phyloP scores from a whole-genome alignment of 2,329 filamentous ascomycete genomes.

The Scleromitrula shiraiana region DNA sequence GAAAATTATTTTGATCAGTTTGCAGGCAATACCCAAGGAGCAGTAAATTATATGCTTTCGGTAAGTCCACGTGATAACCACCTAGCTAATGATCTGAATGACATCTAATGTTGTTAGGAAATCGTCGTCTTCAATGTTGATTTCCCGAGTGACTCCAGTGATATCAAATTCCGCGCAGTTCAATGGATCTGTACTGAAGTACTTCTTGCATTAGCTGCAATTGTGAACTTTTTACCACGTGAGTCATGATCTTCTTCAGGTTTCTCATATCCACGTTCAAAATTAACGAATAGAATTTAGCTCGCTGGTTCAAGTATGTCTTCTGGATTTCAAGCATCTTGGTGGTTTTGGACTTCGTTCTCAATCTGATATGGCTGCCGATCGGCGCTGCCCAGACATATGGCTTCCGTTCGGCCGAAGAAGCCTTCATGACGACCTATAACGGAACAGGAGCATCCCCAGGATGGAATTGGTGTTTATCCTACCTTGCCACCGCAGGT shows the following conservation, averaged over 20 bases:
- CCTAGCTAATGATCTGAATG: not conserved
- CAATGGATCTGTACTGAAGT: constrained; percentile 13
- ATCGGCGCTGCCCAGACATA: constrained; percentile 11
- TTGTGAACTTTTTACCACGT: constrained; percentile 14
- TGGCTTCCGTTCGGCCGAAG: constrained; percentile 13
- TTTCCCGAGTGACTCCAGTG: constrained; percentile 11
- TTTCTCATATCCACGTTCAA: not conserved
- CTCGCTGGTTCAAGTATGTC: constrained; percentile 11
- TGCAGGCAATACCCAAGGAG: constrained; percentile 13
- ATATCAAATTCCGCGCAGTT: constrained; percentile 13
- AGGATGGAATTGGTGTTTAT: constrained; percentile 14
- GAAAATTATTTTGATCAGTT: not conserved
- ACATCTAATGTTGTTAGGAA: constrained; percentile 5
- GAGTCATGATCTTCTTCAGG: not conserved
- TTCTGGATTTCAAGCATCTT: constrained; percentile 13
- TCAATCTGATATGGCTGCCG: constrained; percentile 15
- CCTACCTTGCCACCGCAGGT: constrained; percentile 12
- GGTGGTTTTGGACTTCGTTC: constrained; percentile 12
- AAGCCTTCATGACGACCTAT: constrained; percentile 14
- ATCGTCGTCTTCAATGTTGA: constrained; percentile 13
- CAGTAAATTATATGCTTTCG: constrained; percentile 15
- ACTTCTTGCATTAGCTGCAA: constrained; percentile 11
- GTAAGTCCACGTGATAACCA: constrained; percentile 7
- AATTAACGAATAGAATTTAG: not conserved
- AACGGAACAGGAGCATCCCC: constrained; percentile 11